Evolutionary conservation across 2,329 filamentous ascomycete species (phyloP).

Genomic region (Aspergillus sclerotialis): DNA sequence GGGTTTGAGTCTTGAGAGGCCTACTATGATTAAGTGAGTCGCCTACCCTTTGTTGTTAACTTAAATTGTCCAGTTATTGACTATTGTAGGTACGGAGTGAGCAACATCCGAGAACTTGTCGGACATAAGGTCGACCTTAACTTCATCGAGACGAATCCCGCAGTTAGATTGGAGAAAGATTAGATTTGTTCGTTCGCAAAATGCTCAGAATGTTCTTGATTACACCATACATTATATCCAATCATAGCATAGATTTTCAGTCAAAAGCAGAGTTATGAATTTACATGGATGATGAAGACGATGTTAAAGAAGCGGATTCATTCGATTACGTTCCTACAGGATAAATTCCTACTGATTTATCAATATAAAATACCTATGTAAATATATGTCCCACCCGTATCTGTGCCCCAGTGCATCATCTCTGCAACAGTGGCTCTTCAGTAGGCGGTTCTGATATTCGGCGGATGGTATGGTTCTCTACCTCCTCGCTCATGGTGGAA

Average conservation of each 20-base stretch:
- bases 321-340: not conserved
- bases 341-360: no score
- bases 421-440: slow-evolving; percentile 59
- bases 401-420: slow-evolving; percentile 57
- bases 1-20: slow-evolving; percentile 83
- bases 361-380: not conserved
- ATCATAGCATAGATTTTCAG: not conserved
- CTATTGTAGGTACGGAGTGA: slow-evolving; percentile 56
- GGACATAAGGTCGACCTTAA: slow-evolving; percentile 92
- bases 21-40: slow-evolving; percentile 92
- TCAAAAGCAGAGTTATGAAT: slow-evolving; percentile 1
- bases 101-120: slow-evolving; percentile 84
- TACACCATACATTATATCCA: no score
- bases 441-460: slow-evolving; percentile 41
- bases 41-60: slow-evolving; percentile 8
- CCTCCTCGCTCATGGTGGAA: slow-evolving; percentile 35
- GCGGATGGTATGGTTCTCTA: slow-evolving; percentile 31
- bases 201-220: slow-evolving; percentile 10
- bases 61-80: slow-evolving; percentile 4
- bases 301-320: not conserved
- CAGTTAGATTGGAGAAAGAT: slow-evolving; percentile 81
- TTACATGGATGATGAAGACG: slow-evolving; percentile 1
- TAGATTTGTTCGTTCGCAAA: slow-evolving; percentile 34
- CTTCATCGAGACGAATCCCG: slow-evolving; percentile 87
- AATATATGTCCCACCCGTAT: slow-evolving; percentile 57